Evolutionary conservation across 441 rosid genomes (phyloP).

Genomic region (Kokia cookei): DNA sequence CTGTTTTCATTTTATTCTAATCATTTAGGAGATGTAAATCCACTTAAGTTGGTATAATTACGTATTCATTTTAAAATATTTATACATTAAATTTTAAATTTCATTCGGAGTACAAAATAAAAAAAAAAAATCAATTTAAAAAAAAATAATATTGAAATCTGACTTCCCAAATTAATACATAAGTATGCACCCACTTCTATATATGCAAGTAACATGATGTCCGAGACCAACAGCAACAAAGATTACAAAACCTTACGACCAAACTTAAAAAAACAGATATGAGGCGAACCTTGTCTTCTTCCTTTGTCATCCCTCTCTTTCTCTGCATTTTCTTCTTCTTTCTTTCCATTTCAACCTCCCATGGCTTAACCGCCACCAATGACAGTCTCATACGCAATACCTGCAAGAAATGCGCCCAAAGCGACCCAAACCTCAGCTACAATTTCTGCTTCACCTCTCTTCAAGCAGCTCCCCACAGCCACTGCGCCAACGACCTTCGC

Average conservation of each 20-base stretch:
- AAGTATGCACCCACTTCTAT: neutral
- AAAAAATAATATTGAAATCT: neutral
- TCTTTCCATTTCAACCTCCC: neutral
- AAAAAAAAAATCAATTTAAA: neutral
- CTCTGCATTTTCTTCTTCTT: slow-evolving; percentile 10
- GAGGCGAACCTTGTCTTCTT: slow-evolving; percentile 9
- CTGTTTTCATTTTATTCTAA: too few species aligned
- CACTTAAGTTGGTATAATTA: neutral
- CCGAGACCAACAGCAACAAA: neutral
- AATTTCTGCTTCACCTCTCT: slow-evolving; percentile 45
- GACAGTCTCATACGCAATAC: slow-evolving; percentile 29
- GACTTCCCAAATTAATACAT: neutral
- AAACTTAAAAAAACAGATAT: neutral
- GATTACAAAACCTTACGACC: neutral
- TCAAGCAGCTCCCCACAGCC: slow-evolving; percentile 30
- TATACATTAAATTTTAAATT: too few species aligned
- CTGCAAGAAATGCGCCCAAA: slow-evolving; percentile 40
- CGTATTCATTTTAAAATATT: too few species aligned
- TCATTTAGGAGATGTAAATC: too few species aligned
- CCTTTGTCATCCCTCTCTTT: neutral
- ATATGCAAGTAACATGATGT: neutral
- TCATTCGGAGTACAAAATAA: neutral
- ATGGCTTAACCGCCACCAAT: slow-evolving; percentile 3
- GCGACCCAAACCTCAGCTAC: slow-evolving; percentile 45
- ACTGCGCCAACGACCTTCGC: slow-evolving; percentile 19